Base-by-base conservation (phyloP, 2,329 filamentous ascomycete genomes). In the Pseudogymnoascus sp. region DNA sequence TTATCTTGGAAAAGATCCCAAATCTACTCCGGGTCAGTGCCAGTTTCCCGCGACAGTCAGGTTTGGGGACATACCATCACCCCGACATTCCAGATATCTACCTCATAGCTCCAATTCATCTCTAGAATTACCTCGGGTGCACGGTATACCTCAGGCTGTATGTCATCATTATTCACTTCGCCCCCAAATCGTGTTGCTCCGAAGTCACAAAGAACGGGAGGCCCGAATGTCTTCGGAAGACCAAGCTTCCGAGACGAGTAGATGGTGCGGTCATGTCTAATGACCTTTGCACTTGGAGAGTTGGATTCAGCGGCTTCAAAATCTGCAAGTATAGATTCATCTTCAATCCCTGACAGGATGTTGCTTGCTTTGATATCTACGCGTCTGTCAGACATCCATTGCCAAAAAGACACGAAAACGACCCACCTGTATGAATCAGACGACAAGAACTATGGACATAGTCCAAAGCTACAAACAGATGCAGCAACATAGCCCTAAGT, bases 71-170 rank as follows among this genome's bases (percentile, higher is more conserved):
- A 65, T 67, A 76, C 75, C 67, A 76, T 59, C 11, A 76, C 66
- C 37, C 72, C 75, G 1, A 72, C 63, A 33, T 72, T 75, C 76
- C 75, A 78, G 16, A 72, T 66, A 67, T 78, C 75, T 16, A 76
- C 71, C 12, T 66, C 40, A 38, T 68, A 65, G 8, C 65, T 56
- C 64, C 69, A 72, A 16, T 64, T 10, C 31, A 60, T 63, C 31
- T 56, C 19, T 1, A 71, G 43, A 6, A 70, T 64, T 16, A 71
- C 63, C 61, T 72, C 68, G 10, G 67, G 70, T 11, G 68, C 67
- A 12, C 69, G 56, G 61, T 71, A 71, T 24, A 68, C 46, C 62
- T 66, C 65, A 22, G 70, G 68, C 64, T 66, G 66, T 11, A 69
- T 67, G 56, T 67, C 63, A 12, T 65, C 66, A 38, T 26, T 60